Base-by-base conservation (phyloP, 768 basidiomycete species). In the Agrocybe praecox region DNA sequence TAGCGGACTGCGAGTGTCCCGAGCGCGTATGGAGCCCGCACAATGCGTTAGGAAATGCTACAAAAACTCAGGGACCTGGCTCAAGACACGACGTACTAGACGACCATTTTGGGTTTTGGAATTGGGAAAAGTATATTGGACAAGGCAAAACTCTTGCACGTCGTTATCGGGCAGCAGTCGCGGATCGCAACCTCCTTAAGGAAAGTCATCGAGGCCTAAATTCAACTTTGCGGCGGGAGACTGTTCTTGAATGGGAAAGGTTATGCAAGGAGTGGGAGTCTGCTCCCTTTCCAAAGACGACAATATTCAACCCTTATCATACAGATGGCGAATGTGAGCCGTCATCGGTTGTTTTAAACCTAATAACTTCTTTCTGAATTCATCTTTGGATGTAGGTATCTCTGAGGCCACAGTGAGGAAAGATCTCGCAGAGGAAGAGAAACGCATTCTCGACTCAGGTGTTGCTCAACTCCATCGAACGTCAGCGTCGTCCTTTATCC, bases 221-320 rank as follows among this genome's bases (percentile, higher is more conserved):
- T 7, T 33, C 3, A 6, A 22, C 50, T 5, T 3, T 34, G 33
- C 33, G 15, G 33, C 7, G 15, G 33, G 33, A 40, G 4, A 14
- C 42, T 2, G 14, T 52, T 1, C 18, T 22, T 5, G 14, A 22
- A 7, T 52, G 50, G 50, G 50, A 52, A 24, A 43, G 22, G 22
- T 24, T 52, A 32, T 55, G 56, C 21, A 34, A 34, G 12, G 45
- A 23, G 15, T 57, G 56, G 56, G 56, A 57, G 9, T 7, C 24
- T 2, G 56, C 46, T 8, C 23, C 2, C 6, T 57, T 40, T 26
- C 56, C 50, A 6, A 57, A 47, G n/a, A n/a, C n/a, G 49, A 57
- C 11, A 17, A 36, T n/a, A 10, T 34, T 40, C 6, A 57, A 52
- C 11, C 56, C 50, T 0, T n/a, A n/a, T n/a, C n/a, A n/a, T n/a